Evolutionary conservation across 2,329 filamentous ascomycete species (phyloP), one percentile per base, ranked within the genome.

Genomic region (Colletotrichum musicola): DNA sequence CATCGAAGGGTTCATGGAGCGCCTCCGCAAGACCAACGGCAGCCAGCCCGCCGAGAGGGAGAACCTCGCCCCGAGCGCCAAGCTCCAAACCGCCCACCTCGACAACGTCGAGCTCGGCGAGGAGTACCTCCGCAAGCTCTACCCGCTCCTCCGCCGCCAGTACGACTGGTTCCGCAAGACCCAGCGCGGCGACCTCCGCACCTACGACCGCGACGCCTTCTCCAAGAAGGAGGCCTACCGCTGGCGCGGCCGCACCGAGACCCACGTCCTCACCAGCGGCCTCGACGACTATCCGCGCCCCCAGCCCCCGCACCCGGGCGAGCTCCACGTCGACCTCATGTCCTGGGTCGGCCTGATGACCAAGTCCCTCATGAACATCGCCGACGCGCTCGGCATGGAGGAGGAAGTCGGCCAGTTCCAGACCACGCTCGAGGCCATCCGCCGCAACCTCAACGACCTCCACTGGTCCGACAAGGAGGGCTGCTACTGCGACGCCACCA

Each of bases 341-440:
- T 93, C 93, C 60, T 99, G 96, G 96, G 92, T 99, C 81, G 96
- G 95, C n/a, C 89, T 98, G 83, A 97, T 98, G 93, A 92, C 93
- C 47, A 90, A 92, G 72, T 92, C 92, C n/a, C 88, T 99, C 62
- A 87, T 90, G 74, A 93, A 92, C 73, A 93, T 98, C 73, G 93
- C 94, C 1, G 83, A 88, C 53, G 88, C 90, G 27, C 86, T 98
- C n/a, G 90, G 88, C 54, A 88, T 94, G 72, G 81, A 82, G 0
- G 94, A 97, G 40, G 95, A 98, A 73, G 90, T 87, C 0, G 86
- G 88, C 22, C 89, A 93, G 74, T 93, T 95, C 74, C 85, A 83
- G 51, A 89, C 88, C 69, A 92, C 92, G 64, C 88, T 94, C 65
- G 88, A 89, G 38, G 94, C 92, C 14, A 97, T 99, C 70, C 83